These are phyloP conservation scores for Eleusine indica DNA, from an alignment of 176 grass and related monocot genomes.

Conservation along the genomic window DNA sequence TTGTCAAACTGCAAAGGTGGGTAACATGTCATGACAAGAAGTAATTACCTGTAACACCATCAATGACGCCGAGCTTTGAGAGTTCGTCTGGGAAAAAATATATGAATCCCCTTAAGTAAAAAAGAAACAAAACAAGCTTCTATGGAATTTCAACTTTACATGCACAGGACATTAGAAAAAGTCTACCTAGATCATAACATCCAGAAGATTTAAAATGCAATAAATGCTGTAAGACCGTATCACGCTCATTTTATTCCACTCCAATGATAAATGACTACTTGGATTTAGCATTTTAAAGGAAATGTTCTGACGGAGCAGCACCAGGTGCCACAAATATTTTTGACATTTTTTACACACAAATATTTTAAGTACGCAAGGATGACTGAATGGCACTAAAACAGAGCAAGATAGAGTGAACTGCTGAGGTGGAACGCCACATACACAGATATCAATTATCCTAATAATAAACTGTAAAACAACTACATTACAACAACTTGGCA, in stretches of 20 bases:
- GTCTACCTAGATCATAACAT: constrained; percentile 1
- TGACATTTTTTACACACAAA: not conserved
- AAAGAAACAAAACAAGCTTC: constrained; percentile 23
- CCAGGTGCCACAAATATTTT: not conserved
- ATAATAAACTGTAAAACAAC: not conserved
- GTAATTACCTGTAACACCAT: constrained; percentile 72
- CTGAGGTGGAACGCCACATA: not conserved
- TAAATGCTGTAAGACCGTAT: not conserved
- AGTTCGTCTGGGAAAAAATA: constrained; percentile 76
- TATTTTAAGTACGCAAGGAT: not conserved
- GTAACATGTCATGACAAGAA: not conserved
- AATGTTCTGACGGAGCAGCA: not conserved
- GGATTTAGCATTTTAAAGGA: not conserved
- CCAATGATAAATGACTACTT: not conserved
- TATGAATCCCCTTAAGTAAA: constrained; percentile 29
- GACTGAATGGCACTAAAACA: not conserved
- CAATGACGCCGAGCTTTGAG: constrained; percentile 70
- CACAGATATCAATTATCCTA: not conserved
- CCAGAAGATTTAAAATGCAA: constrained; percentile 23
- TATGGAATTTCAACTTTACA: constrained; percentile 39
- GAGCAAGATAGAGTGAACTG: not conserved
- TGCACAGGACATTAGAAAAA: not conserved
- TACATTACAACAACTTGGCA: not conserved
- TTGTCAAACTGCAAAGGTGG: not conserved
- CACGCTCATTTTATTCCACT: not conserved